Evolutionary conservation across 2,329 filamentous ascomycete genomes (phyloP).

Genomic region (Parascedosporium putredinis): DNA sequence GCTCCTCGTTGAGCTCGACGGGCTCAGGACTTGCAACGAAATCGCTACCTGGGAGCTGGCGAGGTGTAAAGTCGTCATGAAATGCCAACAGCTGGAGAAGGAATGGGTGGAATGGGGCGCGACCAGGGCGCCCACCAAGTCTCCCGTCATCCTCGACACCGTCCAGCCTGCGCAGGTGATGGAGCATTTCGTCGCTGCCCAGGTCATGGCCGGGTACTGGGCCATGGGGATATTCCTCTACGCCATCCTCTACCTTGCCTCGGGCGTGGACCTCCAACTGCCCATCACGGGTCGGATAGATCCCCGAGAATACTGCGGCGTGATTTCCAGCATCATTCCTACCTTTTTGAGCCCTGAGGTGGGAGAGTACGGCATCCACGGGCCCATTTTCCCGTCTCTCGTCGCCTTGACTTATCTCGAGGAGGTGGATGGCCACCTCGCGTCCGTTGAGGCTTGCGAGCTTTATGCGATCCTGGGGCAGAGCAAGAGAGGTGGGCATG

Average conservation of each 20-base stretch:
- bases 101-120: neutral
- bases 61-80: neutral
- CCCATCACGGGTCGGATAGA: conserved; percentile 8
- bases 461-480: neutral
- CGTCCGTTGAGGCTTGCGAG: neutral
- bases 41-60: neutral
- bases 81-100: neutral
- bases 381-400: conserved; percentile 11
- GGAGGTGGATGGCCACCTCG: neutral
- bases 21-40: conserved; percentile 7
- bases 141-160: neutral
- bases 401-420: conserved; percentile 12
- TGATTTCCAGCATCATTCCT: conserved; percentile 11
- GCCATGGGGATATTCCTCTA: conserved; percentile 10
- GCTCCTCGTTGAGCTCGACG: conserved; percentile 15
- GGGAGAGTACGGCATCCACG: conserved; percentile 10
- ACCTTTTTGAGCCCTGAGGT: conserved; percentile 11
- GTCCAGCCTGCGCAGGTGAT: neutral
- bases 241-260: conserved; percentile 9
- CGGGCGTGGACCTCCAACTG: neutral
- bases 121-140: neutral
- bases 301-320: conserved; percentile 11
- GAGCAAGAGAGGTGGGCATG: neutral
- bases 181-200: conserved; percentile 10
- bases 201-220: conserved; percentile 11